Percentiles rank a stretch among this genome's conserved stretches.
Conservation (phyloP, 805 yeast genomes). For the Saturnispora saitoi region DNA sequence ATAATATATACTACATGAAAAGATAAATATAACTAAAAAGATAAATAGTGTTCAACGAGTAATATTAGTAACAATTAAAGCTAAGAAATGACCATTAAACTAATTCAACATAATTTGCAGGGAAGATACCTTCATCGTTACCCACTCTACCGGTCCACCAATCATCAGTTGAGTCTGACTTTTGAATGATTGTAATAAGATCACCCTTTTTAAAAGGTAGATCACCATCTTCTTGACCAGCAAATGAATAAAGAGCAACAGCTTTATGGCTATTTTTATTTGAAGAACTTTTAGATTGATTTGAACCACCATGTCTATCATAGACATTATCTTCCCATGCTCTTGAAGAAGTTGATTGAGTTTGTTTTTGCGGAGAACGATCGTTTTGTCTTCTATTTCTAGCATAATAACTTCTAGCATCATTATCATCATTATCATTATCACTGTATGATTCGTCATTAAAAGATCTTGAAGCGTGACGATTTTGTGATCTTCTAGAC, state of each 20-base stretch:
- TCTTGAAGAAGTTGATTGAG: neutral
- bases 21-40: neutral
- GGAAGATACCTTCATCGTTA: slow-evolving; percentile 86
- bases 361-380: neutral
- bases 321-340: slow-evolving; percentile 86
- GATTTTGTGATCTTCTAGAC: slow-evolving; percentile 6
- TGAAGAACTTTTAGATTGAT: slow-evolving; percentile 21
- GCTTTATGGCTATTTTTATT: slow-evolving; percentile 57
- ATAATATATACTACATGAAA: neutral
- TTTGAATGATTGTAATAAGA: slow-evolving; percentile 75
- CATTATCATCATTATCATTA: slow-evolving; percentile 24
- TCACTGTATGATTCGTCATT: slow-evolving; percentile 25
- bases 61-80: neutral
- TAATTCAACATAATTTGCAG: slow-evolving; percentile 91
- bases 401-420: slow-evolving; percentile 13
- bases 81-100: slow-evolving; percentile 27
- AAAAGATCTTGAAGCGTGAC: slow-evolving; percentile 13
- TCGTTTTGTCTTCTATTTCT: slow-evolving; percentile 8
- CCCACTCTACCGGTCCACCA: slow-evolving; percentile 97
- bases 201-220: slow-evolving; percentile 92
- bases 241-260: slow-evolving; percentile 79
- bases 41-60: neutral
- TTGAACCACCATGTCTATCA: slow-evolving; percentile 34
- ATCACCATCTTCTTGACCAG: slow-evolving; percentile 92
- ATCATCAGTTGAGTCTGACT: slow-evolving; percentile 82